These are phyloP conservation scores for Candida nitratophila DNA, from an alignment of 805 yeast species.

Conservation along the genomic window DNA sequence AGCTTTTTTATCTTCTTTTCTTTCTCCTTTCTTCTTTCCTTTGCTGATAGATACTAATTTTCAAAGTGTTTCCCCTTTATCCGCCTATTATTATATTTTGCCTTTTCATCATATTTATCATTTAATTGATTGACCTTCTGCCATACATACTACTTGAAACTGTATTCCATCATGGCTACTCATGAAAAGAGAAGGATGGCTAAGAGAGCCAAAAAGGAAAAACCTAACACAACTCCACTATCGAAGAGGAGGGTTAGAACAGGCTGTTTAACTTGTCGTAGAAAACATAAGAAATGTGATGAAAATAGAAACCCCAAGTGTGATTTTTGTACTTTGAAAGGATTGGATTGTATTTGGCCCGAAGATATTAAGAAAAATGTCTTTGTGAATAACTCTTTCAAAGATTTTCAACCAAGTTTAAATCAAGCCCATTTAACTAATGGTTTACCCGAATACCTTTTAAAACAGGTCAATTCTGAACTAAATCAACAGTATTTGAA, in stretches of 20 bases:
- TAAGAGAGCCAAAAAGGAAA: conserved; percentile 15
- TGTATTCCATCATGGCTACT: conserved; percentile 9
- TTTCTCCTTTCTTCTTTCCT: background rate
- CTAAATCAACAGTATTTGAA: background rate
- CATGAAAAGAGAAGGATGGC: conserved; percentile 9
- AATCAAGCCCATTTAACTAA: background rate
- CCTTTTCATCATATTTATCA: no score
- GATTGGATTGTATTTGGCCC: conserved; percentile 31
- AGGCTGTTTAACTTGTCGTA: conserved; percentile 48
- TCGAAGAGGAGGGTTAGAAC: conserved; percentile 31
- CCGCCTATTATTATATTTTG: no score
- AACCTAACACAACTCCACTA: conserved; percentile 16
- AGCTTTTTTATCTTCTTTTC: background rate
- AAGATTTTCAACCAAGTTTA: conserved; percentile 17
- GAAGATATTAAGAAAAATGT: conserved; percentile 21
- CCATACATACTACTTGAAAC: no score
- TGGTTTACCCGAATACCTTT: background rate
- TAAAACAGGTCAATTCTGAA: background rate
- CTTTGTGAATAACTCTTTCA: conserved; percentile 21
- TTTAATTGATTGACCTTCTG: no score
- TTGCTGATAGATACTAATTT: background rate
- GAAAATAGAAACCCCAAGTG: conserved; percentile 47
- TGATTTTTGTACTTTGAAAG: conserved; percentile 32
- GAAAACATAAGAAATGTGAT: conserved; percentile 49
- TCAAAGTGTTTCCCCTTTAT: no score